Conservation (phyloP, 768 basidiomycete species). For the Boletales sp. region DNA sequence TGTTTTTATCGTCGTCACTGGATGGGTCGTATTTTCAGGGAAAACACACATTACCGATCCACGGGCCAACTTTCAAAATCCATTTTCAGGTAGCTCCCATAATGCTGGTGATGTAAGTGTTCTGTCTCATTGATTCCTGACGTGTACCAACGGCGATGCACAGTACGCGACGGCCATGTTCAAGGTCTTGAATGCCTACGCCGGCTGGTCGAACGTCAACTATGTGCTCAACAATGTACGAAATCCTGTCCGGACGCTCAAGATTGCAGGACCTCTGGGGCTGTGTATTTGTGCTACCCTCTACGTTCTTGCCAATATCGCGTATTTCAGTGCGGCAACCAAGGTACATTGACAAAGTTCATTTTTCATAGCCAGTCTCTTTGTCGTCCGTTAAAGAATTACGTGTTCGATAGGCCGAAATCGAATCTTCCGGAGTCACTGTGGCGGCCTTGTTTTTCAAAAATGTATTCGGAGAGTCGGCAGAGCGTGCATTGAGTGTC, state of each 20-base stretch:
- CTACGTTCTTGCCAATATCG: slow-evolving; percentile 55
- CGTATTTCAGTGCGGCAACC: slow-evolving; percentile 45
- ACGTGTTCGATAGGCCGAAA: slow-evolving; percentile 34
- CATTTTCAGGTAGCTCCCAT: slow-evolving; percentile 53
- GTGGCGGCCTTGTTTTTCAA: slow-evolving; percentile 58
- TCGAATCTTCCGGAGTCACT: slow-evolving; percentile 46
- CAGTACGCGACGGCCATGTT: slow-evolving; percentile 60
- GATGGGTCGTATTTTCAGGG: slow-evolving; percentile 60
- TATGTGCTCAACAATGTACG: slow-evolving; percentile 61
- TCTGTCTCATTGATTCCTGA: background rate
- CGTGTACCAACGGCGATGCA: background rate
- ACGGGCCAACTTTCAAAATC: slow-evolving; percentile 51
- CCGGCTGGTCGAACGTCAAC: slow-evolving; percentile 56
- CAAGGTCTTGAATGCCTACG: slow-evolving; percentile 49
- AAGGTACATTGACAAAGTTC: slow-evolving; percentile 9
- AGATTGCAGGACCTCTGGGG: slow-evolving; percentile 58
- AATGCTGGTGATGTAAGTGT: slow-evolving; percentile 44
- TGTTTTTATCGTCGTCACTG: slow-evolving; percentile 52
- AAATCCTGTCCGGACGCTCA: slow-evolving; percentile 56
- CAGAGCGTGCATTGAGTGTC: slow-evolving; percentile 51
- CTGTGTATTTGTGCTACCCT: slow-evolving; percentile 49
- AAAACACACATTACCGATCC: slow-evolving; percentile 53
- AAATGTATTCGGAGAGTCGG: slow-evolving; percentile 52
- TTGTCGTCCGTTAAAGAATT: background rate
- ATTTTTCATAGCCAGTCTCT: no score